Conservation (phyloP, 176 grass and related monocot genomes). For the Cymbopogon citratus region DNA sequence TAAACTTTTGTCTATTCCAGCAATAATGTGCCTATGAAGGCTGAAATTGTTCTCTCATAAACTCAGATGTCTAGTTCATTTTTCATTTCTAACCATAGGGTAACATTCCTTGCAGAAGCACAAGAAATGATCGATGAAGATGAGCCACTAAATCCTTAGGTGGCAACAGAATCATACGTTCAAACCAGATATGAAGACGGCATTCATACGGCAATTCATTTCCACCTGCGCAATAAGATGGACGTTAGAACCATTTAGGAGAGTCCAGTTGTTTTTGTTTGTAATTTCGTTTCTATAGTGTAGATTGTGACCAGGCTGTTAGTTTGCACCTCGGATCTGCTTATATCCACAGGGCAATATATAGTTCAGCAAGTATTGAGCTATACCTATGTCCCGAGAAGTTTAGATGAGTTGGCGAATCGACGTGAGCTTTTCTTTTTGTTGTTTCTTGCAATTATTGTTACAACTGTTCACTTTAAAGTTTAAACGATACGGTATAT, state of each 20-base stretch:
- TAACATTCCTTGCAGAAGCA: conserved; percentile 43
- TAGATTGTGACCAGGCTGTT: conserved; percentile 27
- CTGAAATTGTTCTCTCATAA: background rate
- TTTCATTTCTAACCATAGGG: conserved; percentile 3
- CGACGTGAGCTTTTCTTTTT: background rate
- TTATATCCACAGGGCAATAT: conserved; percentile 10
- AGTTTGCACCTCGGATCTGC: background rate
- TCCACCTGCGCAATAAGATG: conserved; percentile 44
- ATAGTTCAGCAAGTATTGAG: conserved; percentile 35
- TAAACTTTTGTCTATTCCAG: conserved; percentile 9
- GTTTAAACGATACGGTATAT: background rate
- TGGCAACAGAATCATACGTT: background rate
- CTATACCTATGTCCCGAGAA: conserved; percentile 10
- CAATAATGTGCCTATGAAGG: background rate
- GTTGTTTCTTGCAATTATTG: background rate
- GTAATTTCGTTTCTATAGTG: conserved; percentile 29
- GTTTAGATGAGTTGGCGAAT: conserved; percentile 2
- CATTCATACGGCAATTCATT: conserved; percentile 4
- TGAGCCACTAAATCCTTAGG: conserved; percentile 59
- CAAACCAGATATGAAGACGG: conserved; percentile 3
- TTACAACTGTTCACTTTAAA: background rate
- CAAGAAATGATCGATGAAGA: conserved; percentile 56
- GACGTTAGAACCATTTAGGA: conserved; percentile 4
- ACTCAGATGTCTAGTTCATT: background rate
- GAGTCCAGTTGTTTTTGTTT: conserved; percentile 14